Base-by-base conservation (phyloP, 306 rosid species). In the Ormosia semicastrata region DNA sequence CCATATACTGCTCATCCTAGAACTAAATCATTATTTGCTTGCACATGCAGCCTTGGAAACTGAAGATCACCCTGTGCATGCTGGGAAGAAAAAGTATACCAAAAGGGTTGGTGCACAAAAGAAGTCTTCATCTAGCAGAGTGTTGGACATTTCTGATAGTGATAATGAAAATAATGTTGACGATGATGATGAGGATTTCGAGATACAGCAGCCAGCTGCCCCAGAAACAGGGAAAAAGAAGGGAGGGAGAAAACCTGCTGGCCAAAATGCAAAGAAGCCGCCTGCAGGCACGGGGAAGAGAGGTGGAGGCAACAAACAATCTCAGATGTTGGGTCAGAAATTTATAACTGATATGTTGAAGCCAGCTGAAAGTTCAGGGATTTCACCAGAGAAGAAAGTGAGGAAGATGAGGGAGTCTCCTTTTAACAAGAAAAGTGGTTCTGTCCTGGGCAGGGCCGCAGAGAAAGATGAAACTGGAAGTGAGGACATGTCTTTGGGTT, bases 401-500 rank as follows among this genome's bases (percentile, higher is more conserved):
- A 91, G 99, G 70, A 95, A 88, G 88, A 95, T 95, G 90, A 88
- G 98, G 86, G 93, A 52, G 4, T 93, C 98, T 5, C 98, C 98
- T 8, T 91, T 91, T 74, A 90, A 93, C 93, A 93, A 90, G 88
- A 95, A 91, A 57, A 93, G 98, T 47, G 86, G 95, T 71, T 93
- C 94, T 10, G 3, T 91, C 18, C 59, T 93, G 85, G 92, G 90
- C 8, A 82, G 81, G 50, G 85, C 59, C 80, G 79, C 75, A 37
- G 53, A 50, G 54, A 89, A 67, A 75, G 85, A 75, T 58, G 74
- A 78, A 58, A 65, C 39, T 36, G 88, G 5, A 59, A 60, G 86
- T 57, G 89, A 75, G 32, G 93, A 82, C 12, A 11, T 76, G 34
- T 76, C 81, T 47, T 47, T 47, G 32, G 76, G 82, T 30, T 83